Evolutionary conservation across 148 eudicot genomes (phyloP).

Genomic region (Rhododendron ferrugineum): DNA sequence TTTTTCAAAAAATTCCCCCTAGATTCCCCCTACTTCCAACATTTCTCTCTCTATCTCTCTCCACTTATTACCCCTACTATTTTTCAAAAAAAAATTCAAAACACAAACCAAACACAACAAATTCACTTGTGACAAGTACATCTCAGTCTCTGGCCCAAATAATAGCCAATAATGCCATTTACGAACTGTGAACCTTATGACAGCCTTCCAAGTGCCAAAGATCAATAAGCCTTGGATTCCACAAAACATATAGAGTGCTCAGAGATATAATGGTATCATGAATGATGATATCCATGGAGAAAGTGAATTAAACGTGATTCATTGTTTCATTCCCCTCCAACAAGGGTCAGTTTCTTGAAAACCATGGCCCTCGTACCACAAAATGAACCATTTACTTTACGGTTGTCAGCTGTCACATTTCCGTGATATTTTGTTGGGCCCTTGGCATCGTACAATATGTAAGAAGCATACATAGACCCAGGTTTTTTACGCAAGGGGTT

Average conservation of each 20-base stretch:
- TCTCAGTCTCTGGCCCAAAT: neutral
- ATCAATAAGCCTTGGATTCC: neutral
- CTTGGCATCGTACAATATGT: neutral
- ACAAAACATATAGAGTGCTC: neutral
- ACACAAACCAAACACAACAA: too few species aligned
- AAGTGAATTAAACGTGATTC: neutral
- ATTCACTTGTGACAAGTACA: too few species aligned
- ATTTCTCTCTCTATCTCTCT: too few species aligned
- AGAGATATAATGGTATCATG: neutral
- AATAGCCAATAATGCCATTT: neutral
- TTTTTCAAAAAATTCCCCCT: too few species aligned
- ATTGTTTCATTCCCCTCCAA: neutral
- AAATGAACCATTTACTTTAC: neutral
- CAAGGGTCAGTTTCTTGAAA: neutral
- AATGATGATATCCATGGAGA: neutral
- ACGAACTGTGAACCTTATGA: neutral
- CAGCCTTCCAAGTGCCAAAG: neutral
- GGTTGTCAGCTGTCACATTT: neutral
- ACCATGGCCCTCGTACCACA: neutral
- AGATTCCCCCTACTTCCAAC: too few species aligned
- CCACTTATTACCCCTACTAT: too few species aligned
- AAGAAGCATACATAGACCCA: neutral
- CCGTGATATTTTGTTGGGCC: neutral
- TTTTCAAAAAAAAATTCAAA: too few species aligned
- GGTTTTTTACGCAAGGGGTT: neutral